A percentile compares a stretch with the other conserved stretches of the same genome.
Evolutionary conservation across 2,329 filamentous ascomycete genomes (phyloP).

Genomic region (Epichloe festucae): DNA sequence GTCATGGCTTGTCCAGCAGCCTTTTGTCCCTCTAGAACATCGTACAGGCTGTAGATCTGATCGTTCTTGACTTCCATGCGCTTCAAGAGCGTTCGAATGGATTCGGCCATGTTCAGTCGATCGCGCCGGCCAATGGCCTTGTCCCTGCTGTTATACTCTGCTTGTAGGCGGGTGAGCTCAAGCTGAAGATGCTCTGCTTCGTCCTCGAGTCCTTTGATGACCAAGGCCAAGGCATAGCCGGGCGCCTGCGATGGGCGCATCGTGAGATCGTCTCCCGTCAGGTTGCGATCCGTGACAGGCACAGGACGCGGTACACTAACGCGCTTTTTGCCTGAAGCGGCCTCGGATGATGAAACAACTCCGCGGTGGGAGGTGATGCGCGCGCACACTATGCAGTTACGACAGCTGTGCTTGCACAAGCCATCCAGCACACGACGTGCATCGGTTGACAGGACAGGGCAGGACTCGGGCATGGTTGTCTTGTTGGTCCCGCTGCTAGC

Average conservation of each 20-base stretch:
- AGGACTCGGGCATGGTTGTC: constrained; percentile 17
- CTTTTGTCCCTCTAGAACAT: constrained; percentile 69
- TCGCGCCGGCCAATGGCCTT: constrained; percentile 51
- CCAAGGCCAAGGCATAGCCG: constrained; percentile 60
- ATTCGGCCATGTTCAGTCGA: constrained; percentile 45
- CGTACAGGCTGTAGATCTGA: constrained; percentile 71
- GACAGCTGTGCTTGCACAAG: constrained; percentile 40
- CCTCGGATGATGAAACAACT: constrained; percentile 23
- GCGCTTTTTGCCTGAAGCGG: constrained; percentile 38
- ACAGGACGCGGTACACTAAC: constrained; percentile 51
- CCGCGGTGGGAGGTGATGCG: constrained; percentile 36
- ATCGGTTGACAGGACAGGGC: constrained; percentile 36
- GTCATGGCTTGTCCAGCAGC: constrained; percentile 48
- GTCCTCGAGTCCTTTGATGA: constrained; percentile 70
- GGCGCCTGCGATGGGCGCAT: constrained; percentile 58
- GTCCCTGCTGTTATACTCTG: constrained; percentile 53
- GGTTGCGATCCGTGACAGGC: constrained; percentile 49
- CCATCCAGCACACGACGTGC: constrained; percentile 40
- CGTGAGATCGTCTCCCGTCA: constrained; percentile 37
- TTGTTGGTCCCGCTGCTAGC: constrained; percentile 12
- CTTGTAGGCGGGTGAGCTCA: constrained; percentile 48
- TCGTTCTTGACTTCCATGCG: constrained; percentile 61
- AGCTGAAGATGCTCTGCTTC: constrained; percentile 67
- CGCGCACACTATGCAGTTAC: constrained; percentile 44
- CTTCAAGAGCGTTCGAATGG: constrained; percentile 48